Evolutionary conservation across 768 basidiomycete genomes (phyloP), one percentile per base, ranked within the genome.

Genomic region (Flagelloscypha sp.): DNA sequence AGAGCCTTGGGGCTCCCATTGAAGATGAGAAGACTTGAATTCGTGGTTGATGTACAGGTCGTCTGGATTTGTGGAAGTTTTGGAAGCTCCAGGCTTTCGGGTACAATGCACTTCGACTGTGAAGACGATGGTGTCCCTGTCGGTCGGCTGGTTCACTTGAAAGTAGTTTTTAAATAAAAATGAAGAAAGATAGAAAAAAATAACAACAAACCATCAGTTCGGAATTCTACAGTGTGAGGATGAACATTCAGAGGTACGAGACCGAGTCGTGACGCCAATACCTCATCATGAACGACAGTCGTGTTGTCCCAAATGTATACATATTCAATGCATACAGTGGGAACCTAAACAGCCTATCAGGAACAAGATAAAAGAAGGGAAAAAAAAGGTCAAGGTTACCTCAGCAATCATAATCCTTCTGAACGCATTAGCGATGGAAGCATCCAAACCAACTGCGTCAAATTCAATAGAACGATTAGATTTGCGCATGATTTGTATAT

Each of bases 301-400:
- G 89, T 98, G 61, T 99, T 99, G 61, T 94, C 81, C 78, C 82
- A 97, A 2, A 92, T 68, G 55, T 88, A 98, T 5, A 87, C 87
- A 43, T 82, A 68, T 52, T 98, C 95, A 34, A 97, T 81, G 27
- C 84, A 85, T 18, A 98, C 65, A 2, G 88, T 84, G 0, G 94
- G 95, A 0, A 97, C 85, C 90, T 93, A 48, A 17, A 24, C 7
- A 15, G 24, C 2, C 35, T 41, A 38, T 23, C 23, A 27, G 1
- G 35, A 21, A 30, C 9, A 29, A 24, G 17, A 41, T 7, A 20
- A 36, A 24, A 12, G 16, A 24, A 27, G 7, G 11, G 4, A 13
- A 10, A 24, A 35, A 35, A 30, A 9, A 28, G 27, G 12, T 23
- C 4, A 22, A 20, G 56, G 74, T 35, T 39, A 90, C 93, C 72